Evolutionary conservation across 805 yeast species (phyloP), one percentile per base, ranked within the genome.

Genomic region (Danielia oregonensis): DNA sequence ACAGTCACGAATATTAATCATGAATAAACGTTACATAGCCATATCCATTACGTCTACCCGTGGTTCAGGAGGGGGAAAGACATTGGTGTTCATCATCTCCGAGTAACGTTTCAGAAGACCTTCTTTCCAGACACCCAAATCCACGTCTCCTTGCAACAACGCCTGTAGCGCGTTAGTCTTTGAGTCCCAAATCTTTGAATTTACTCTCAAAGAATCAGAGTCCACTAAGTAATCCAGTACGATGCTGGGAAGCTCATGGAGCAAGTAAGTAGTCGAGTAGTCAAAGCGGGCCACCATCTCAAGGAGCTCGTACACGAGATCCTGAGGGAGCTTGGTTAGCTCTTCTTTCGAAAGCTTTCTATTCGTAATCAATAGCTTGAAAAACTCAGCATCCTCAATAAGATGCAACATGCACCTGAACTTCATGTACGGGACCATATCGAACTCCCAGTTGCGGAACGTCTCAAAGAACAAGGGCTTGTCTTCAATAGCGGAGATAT

Each of bases 101-200:
- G 13, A 21, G 26, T 32, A 35, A 4, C 35, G 16, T 3, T 18
- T 26, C 3, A 29, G 12, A 15, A 41, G 14, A 1, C 24, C 29
- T 6, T 13, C 14, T 7, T 30, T 26, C 45, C 45, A 41, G 16
- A 16, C n/a, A 4, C 45, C 45, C 29, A 41, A 29, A 12, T 33
- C 42, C 7, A 35, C 22, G 2, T 29, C 17, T 2, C 39, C 29
- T 16, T 17, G 11, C 8, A 41, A 25, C 25, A 40, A 33, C 21
- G 7, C 11, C 6, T 32, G 28, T 27, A 40, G 32, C 1, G 42
- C 15, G 7, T 12, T 14, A 10, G 17, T 24, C 11, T 30, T 37
- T 9, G 15, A 9, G n/a, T 25, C 19, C 40, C 44, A 37, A 2
- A 36, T 17, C 4, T 13, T 16, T 15, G 28, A 25, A 16, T 30